These are phyloP conservation scores for Phytophthora foliorum DNA, from an alignment of 352 stramenopile species.

Conservation along the genomic window DNA sequence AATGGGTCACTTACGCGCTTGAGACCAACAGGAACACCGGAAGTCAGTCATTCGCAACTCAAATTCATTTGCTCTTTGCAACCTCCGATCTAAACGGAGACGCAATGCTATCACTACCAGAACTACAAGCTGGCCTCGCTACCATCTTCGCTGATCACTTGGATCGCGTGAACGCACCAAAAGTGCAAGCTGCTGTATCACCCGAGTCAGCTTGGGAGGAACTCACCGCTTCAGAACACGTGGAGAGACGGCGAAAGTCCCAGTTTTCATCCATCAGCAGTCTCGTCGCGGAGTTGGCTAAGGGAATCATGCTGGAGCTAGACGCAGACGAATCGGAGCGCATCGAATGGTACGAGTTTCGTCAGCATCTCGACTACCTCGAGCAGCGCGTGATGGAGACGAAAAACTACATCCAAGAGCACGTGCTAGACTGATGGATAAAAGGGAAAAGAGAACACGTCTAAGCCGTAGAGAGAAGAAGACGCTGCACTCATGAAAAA, in stretches of 20 bases:
- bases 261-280: constrained; percentile 45
- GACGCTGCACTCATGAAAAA: not conserved
- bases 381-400: constrained; percentile 61
- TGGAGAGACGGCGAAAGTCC: constrained; percentile 30
- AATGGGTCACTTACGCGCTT: constrained; percentile 79
- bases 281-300: constrained; percentile 57
- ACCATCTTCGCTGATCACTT: constrained; percentile 46
- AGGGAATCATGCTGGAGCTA: constrained; percentile 64
- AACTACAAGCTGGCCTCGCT: constrained; percentile 58
- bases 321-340: constrained; percentile 65
- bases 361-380: constrained; percentile 75
- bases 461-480: not conserved
- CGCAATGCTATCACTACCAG: constrained; percentile 57
- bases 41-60: constrained; percentile 53
- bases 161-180: constrained; percentile 18
- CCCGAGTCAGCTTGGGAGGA: constrained; percentile 36
- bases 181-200: constrained; percentile 13
- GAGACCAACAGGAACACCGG: constrained; percentile 55
- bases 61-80: constrained; percentile 69
- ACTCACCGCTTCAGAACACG: constrained; percentile 17
- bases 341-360: constrained; percentile 85
- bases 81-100: constrained; percentile 65
- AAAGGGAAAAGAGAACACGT: not conserved
- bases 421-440: constrained; percentile 35
- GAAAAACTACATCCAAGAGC: constrained; percentile 61